phyloP scores from a whole-genome alignment of 225 moss, liverwort and hornwort species.

The Bryoerythrophyllum caledonicum region DNA sequence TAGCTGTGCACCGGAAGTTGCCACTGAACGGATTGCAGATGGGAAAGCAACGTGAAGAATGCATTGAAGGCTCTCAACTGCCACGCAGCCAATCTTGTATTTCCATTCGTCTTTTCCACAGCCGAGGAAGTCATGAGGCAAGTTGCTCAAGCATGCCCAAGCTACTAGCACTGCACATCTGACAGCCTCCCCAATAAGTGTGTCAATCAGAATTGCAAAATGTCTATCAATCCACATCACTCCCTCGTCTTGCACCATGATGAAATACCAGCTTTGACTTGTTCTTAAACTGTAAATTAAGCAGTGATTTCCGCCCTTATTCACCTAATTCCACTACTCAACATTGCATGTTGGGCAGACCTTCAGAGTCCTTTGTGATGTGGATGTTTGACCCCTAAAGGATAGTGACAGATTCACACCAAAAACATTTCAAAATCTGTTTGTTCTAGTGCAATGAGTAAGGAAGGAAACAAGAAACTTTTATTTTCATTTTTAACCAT shows the following conservation, averaged over 20 bases:
- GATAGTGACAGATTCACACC: too few species aligned
- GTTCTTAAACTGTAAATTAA: too few species aligned
- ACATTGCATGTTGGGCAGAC: neutral
- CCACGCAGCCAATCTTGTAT: neutral
- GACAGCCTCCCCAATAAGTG: constrained; percentile 22
- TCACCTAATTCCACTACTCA: too few species aligned
- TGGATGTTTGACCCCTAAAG: too few species aligned
- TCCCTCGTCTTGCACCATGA: neutral
- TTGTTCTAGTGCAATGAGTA: too few species aligned
- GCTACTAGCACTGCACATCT: neutral
- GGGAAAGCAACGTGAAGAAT: neutral
- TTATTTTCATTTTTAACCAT: too few species aligned
- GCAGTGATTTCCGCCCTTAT: too few species aligned
- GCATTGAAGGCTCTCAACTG: constrained; percentile 11
- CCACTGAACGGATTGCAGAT: neutral
- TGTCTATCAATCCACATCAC: neutral
- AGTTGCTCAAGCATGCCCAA: neutral
- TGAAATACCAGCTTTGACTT: neutral
- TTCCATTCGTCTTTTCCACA: neutral
- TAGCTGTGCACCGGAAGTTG: neutral
- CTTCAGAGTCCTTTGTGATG: neutral
- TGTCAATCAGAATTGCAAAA: constrained; percentile 21
- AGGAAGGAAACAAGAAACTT: too few species aligned
- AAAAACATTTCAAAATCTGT: too few species aligned
- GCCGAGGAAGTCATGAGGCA: neutral